Evolutionary conservation across 2,329 filamentous ascomycete genomes (phyloP), one percentile per base, ranked within the genome.

Genomic region (Calycina herbarum): DNA sequence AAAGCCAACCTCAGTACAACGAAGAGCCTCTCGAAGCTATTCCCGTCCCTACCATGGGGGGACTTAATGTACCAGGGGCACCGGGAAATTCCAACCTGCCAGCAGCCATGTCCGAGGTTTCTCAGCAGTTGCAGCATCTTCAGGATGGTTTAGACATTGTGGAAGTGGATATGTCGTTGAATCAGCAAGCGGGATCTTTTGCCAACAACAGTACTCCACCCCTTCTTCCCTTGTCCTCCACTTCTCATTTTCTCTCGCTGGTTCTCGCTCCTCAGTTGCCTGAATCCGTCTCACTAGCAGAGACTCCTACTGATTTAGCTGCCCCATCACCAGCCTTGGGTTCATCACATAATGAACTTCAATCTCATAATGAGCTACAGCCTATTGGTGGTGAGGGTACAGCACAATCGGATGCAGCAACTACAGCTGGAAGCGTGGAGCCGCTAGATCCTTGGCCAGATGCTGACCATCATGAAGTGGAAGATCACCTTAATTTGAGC

Each of bases 401-500:
- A 51, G 62, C 54, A 60, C 48, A n/a, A 40, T 59, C 63, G 62
- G 57, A 38, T 29, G 33, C 60, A 56, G 31, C 54, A n/a, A 56
- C 45, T 35, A 35, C 45, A 54, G 48, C 48, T 54, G 48, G 48
- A 54, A 27, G 48, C 48, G 33, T 17, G 57, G 27, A 33, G 27
- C 38, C 31, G 17, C 17, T 38, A 65, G 62, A 33, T 65, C 66
- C 56, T 59, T 65, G 63, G 33, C 57, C 45, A 48, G 68, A 73
- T 67, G 70, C 74, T 76, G 70, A 76, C 73, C 57, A 65, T 40
- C 17, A 57, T 68, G 70, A 73, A 75, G 74, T 75, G 66, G 71
- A 73, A 61, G 73, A 75, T 20, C 72, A 74, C 13, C 78, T 79
- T 63, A 88, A 88, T 70, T 76, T 80, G 42, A 79, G 79, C 57